These are phyloP conservation scores for Pseudoperonospora humuli DNA, from an alignment of 352 stramenopile genomes.

Conservation along the genomic window DNA sequence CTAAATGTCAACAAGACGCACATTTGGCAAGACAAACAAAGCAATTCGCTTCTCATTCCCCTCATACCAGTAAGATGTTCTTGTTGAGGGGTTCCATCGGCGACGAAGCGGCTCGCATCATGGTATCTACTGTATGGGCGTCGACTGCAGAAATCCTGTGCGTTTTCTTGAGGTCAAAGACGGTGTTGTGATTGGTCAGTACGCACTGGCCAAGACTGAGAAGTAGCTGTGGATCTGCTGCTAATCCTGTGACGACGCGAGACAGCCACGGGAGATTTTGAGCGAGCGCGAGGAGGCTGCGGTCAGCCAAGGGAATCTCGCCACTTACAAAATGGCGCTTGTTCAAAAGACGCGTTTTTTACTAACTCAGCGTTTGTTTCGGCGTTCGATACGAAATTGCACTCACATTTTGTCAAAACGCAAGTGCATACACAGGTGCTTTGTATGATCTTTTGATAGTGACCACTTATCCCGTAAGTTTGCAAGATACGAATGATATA, in stretches of 20 bases:
- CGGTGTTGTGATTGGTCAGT: neutral
- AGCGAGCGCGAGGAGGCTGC: neutral
- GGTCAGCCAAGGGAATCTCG: neutral
- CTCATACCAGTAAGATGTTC: constrained; percentile 69
- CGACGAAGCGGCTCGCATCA: constrained; percentile 31
- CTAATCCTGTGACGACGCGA: neutral
- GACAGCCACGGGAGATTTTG: too few species aligned
- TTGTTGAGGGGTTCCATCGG: constrained; percentile 68
- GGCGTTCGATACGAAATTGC: neutral
- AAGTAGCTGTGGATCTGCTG: neutral
- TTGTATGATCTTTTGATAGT: too few species aligned
- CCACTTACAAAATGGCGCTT: neutral
- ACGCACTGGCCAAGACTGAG: neutral
- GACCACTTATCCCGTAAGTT: too few species aligned
- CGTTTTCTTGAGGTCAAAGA: neutral
- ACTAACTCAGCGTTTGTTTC: neutral
- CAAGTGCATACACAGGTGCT: too few species aligned
- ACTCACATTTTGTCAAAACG: neutral
- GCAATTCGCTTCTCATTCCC: constrained; percentile 1
- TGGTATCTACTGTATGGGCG: neutral
- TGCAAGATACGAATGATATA: too few species aligned
- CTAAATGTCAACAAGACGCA: too few species aligned
- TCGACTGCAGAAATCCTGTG: neutral
- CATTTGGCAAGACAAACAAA: neutral
- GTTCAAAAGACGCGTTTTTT: neutral